Conservation (phyloP, 306 rosid species). For the Sesbania bispinosa region DNA sequence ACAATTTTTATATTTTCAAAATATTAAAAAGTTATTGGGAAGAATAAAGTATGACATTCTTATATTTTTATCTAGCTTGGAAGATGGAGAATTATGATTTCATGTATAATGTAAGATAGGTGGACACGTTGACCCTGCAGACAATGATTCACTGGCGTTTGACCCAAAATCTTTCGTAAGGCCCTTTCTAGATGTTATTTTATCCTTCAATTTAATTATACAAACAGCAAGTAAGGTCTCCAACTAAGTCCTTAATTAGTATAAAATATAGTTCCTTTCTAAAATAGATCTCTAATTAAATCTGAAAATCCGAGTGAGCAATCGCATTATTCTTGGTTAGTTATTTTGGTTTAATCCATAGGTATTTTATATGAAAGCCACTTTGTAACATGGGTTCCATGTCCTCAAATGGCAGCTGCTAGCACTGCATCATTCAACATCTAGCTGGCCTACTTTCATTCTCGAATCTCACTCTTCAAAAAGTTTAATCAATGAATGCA, state of each 20-base stretch:
- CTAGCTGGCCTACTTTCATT: too few species aligned
- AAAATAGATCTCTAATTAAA: background rate
- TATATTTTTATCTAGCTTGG: background rate
- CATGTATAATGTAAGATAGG: background rate
- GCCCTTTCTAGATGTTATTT: background rate
- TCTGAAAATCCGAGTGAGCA: background rate
- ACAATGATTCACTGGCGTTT: background rate
- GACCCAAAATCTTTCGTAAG: background rate
- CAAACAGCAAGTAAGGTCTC: background rate
- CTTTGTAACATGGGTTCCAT: constrained; percentile 8
- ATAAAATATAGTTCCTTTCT: background rate
- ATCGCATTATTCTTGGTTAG: background rate
- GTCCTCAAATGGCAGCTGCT: background rate
- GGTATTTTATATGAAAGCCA: background rate
- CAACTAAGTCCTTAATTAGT: background rate
- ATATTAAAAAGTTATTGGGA: too few species aligned
- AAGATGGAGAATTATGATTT: background rate
- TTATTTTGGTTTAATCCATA: background rate
- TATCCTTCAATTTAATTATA: background rate
- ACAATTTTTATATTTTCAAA: too few species aligned
- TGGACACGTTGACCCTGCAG: background rate
- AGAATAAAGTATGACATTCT: too few species aligned
- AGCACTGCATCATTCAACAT: background rate
- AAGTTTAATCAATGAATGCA: background rate
- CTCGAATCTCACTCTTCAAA: background rate